phyloP scores from a whole-genome alignment of 805 yeast genomes.

The Candida sphagnicola region DNA sequence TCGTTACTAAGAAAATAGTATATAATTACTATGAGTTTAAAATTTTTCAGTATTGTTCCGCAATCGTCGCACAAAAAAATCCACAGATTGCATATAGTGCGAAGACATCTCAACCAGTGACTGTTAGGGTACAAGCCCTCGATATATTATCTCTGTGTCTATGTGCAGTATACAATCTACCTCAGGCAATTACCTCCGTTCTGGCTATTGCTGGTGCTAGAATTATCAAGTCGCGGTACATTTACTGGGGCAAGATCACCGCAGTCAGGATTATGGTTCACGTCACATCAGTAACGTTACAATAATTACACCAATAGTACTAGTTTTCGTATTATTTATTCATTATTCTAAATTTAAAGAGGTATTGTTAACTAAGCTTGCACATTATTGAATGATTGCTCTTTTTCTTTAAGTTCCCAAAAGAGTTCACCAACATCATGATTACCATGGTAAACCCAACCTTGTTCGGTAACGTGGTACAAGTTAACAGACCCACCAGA shows the following conservation, averaged over 20 bases:
- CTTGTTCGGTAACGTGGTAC: constrained; percentile 87
- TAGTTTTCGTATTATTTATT: no score
- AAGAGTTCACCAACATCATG: constrained; percentile 86
- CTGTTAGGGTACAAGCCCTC: neutral
- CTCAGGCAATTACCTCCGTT: no score
- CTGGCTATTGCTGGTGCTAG: no score
- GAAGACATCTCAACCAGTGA: no score
- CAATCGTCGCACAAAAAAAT: neutral
- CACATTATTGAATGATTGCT: constrained; percentile 85
- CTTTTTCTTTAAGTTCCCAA: constrained; percentile 87
- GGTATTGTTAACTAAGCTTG: constrained; percentile 30
- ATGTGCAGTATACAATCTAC: neutral
- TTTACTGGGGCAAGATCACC: no score
- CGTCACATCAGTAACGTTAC: no score
- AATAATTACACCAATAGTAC: no score
- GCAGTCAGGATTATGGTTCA: no score
- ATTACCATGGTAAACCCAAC: constrained; percentile 96
- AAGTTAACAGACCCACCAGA: constrained; percentile 96
- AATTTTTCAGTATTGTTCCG: constrained; percentile 1
- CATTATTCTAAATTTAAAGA: neutral
- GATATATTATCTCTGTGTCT: neutral
- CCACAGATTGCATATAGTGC: neutral
- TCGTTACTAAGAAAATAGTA: neutral
- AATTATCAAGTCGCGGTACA: no score
- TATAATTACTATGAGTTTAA: neutral